Conservation (phyloP, 164 flowering plant species). For the Stephania yunnanensis region DNA sequence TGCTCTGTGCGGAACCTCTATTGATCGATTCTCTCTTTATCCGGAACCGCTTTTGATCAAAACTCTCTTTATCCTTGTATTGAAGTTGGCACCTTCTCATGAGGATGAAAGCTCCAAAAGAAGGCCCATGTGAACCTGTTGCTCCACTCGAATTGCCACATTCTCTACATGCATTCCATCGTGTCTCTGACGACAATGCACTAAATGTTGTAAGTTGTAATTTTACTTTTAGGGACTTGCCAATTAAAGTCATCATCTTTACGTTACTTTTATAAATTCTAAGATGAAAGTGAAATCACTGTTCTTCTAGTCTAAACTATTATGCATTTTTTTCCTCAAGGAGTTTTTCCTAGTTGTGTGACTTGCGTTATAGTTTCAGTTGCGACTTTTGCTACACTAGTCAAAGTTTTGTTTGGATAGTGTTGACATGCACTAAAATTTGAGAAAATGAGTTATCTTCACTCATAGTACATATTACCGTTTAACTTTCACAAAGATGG, state of each 20-base stretch:
- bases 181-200: conserved; percentile 53
- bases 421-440: background rate
- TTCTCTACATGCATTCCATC: conserved; percentile 85
- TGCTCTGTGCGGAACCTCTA: background rate
- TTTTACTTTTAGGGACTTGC: background rate
- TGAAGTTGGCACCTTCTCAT: conserved; percentile 84
- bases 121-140: conserved; percentile 71
- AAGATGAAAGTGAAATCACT: background rate
- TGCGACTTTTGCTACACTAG: background rate
- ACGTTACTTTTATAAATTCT: background rate
- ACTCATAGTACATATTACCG: background rate
- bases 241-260: background rate
- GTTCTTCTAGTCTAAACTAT: no score
- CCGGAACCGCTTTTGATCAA: background rate
- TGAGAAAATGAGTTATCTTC: background rate
- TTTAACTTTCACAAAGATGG: background rate
- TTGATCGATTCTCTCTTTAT: background rate
- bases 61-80: background rate
- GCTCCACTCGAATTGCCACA: conserved; percentile 90
- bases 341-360: background rate
- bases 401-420: background rate
- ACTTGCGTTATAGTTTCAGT: background rate
- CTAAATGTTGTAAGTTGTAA: conserved; percentile 44
- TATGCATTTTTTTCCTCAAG: no score
- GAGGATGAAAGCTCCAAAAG: conserved; percentile 71